Percentiles rank a stretch among this genome's conserved stretches.
Evolutionary conservation across 2,329 filamentous ascomycete genomes (phyloP).

Genomic region (Calcarisporium arbuscula): DNA sequence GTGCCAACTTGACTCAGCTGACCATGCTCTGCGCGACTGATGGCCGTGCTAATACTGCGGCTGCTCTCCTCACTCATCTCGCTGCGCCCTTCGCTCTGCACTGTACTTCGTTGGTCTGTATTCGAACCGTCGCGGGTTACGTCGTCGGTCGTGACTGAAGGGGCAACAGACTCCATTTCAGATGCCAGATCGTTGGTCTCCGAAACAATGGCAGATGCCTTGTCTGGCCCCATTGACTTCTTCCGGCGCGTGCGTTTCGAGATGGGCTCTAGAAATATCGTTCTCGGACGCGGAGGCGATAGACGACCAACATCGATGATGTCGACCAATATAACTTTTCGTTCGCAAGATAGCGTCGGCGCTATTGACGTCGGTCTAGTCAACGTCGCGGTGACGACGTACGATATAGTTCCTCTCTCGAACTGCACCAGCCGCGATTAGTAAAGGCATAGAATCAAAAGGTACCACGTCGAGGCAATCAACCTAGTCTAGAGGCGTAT

Average conservation of each 20-base stretch:
- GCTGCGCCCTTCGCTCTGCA: constrained; percentile 53
- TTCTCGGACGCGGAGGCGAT: constrained; percentile 66
- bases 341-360: constrained; percentile 72
- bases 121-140: constrained; percentile 25
- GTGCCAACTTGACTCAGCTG: constrained; percentile 23
- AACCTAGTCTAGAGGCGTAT: not conserved
- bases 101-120: constrained; percentile 33
- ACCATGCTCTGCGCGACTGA: constrained; percentile 44
- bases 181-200: constrained; percentile 31
- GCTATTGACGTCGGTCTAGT: constrained; percentile 84
- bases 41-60: constrained; percentile 58
- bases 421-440: constrained; percentile 54
- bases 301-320: constrained; percentile 78
- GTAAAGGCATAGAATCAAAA: too few relatives aligned
- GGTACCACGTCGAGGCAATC: too few relatives aligned
- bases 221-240: constrained; percentile 40
- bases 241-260: constrained; percentile 63
- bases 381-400: constrained; percentile 82
- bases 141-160: constrained; percentile 34
- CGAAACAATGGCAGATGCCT: constrained; percentile 32
- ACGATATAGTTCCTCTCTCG: constrained; percentile 87
- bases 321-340: constrained; percentile 73
- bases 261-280: constrained; percentile 83
- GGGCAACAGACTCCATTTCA: constrained; percentile 32
- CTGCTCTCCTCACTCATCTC: constrained; percentile 66